Evolutionary conservation across 1,139 yeast species (phyloP), one percentile per base, ranked within the genome.

Genomic region (Wickerhamomyces sp.): DNA sequence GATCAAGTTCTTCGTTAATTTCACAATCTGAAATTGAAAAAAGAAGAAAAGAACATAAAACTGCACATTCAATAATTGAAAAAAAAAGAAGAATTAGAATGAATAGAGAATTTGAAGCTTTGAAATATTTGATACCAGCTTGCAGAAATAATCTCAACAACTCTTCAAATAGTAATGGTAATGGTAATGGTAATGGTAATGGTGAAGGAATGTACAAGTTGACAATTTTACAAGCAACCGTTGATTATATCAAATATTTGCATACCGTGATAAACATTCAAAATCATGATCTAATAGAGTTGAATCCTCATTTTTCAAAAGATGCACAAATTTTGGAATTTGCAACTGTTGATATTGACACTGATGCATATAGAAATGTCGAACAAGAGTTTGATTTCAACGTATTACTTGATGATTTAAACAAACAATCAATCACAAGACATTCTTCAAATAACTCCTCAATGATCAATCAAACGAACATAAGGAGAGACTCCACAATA

Each of bases 31-130:
- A 76, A 47, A 51, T 73, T 33, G 78, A 74, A 30, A 68, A 69
- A 47, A 61, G 81, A 31, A 69, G 70, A 41, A 64, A 68, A 39
- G 85, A 81, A 45, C 62, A 83, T 62, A 57, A 69, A 44, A 63
- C 70, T 6, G 78, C 86, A 22, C 95, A 85, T 56, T 78, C 87
- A 7, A 79, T 82, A 30, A 85, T 85, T 44, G 95, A 85, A 54
- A 81, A 86, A 50, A 73, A 87, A 48, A 68, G 95, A 46, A 64
- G 95, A 38, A 72, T 80, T 38, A 82, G 83, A 55, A 82, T 85
- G 64, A 85, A 85, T 57, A 66, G 89, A 39, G 93, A 85, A 56
- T 85, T 84, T 54, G 93, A 83, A 52, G 88, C 91, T 2, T 67
- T 85, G 41, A 82, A 85, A 52, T 78, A 72, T 48, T 61, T 85